These are phyloP conservation scores for Turnera subulata DNA, from an alignment of 345 rosid genomes.

Conservation along the genomic window DNA sequence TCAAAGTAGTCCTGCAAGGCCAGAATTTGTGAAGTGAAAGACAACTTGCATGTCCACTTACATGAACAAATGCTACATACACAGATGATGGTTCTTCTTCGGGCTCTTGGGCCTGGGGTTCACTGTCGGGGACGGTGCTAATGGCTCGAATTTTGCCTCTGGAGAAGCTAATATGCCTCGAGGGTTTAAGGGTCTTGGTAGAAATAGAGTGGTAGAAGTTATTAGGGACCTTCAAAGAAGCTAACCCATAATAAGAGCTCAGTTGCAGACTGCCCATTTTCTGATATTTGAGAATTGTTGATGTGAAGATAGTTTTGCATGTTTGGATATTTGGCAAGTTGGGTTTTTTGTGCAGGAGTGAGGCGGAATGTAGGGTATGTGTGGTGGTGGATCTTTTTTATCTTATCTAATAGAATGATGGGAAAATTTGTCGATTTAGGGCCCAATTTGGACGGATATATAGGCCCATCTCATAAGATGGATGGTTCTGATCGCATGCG, in stretches of 20 bases:
- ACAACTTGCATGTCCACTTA: conserved; percentile 21
- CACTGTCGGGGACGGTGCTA: conserved; percentile 41
- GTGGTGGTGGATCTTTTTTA: conserved; percentile 13
- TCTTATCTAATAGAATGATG: conserved; percentile 7
- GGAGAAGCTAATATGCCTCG: conserved; percentile 18
- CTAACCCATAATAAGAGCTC: conserved; percentile 39
- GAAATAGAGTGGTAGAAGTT: conserved; percentile 19
- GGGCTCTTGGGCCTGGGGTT: conserved; percentile 26
- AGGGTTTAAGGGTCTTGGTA: conserved; percentile 21
- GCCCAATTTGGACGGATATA: not conserved
- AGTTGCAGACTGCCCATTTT: conserved; percentile 62
- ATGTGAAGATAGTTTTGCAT: not conserved
- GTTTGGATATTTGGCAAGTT: not conserved
- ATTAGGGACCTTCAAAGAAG: conserved; percentile 30
- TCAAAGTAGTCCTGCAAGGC: not conserved
- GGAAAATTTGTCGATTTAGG: not conserved
- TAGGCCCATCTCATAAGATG: not conserved
- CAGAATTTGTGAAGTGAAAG: not conserved
- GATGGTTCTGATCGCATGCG: not conserved
- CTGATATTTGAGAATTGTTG: conserved; percentile 2
- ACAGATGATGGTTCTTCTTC: conserved; percentile 61
- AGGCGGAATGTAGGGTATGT: not conserved
- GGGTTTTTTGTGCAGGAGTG: no score
- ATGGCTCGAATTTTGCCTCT: conserved; percentile 39
- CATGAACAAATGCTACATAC: conserved; percentile 79